Conservation (phyloP, 2,329 filamentous ascomycete genomes). For the Stemphylium beticola region DNA sequence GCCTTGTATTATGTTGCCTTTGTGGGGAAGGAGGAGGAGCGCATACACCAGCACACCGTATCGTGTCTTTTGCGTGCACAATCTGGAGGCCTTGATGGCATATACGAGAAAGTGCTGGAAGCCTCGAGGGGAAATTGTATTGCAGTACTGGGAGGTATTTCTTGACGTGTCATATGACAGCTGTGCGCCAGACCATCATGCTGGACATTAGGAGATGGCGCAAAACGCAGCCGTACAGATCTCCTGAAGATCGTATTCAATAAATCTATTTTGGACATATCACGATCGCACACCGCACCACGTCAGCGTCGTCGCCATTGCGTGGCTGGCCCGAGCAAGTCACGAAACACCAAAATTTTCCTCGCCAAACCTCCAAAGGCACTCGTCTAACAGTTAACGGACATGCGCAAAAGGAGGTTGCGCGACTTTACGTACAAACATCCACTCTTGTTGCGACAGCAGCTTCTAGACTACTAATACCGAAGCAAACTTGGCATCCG, state of each 20-base stretch:
- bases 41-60: too few relatives aligned
- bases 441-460: slow-evolving; percentile 17
- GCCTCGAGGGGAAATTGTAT: neutral
- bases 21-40: neutral
- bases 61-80: too few relatives aligned
- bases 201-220: neutral
- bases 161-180: neutral
- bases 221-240: neutral
- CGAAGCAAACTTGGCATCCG: slow-evolving; percentile 10
- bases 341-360: slow-evolving; percentile 14
- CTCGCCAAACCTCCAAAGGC: slow-evolving; percentile 27
- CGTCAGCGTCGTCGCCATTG: too few relatives aligned
- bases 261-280: neutral
- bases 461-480: slow-evolving; percentile 17
- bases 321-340: slow-evolving; percentile 5
- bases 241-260: neutral
- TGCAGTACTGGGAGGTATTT: neutral
- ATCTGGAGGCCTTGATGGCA: neutral
- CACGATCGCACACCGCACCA: neutral
- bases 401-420: slow-evolving; percentile 7
- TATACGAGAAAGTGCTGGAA: neutral
- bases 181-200: neutral
- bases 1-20: neutral
- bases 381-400: slow-evolving; percentile 27
- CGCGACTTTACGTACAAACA: slow-evolving; percentile 29